phyloP scores from a whole-genome alignment of 441 rosid genomes.

The Bruguiera hainesii region DNA sequence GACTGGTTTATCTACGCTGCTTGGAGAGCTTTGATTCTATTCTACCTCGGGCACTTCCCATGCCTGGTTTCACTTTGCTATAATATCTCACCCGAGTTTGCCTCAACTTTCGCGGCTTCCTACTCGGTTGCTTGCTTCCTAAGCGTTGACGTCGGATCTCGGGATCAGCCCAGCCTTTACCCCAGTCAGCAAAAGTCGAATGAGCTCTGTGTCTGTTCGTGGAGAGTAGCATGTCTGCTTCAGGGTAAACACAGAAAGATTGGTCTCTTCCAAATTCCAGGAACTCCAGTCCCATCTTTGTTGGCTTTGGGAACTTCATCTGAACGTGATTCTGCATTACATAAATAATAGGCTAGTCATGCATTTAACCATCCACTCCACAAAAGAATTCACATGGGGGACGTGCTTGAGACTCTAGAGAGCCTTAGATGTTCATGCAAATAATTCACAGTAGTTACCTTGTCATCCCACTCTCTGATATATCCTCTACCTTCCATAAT shows the following conservation, averaged over 20 bases:
- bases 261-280: slow-evolving; percentile 35
- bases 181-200: slow-evolving; percentile 66
- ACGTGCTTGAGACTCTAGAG: background rate
- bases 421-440: background rate
- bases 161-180: slow-evolving; percentile 94
- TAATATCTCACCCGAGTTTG: slow-evolving; percentile 22
- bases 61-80: slow-evolving; percentile 27
- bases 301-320: slow-evolving; percentile 55
- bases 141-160: slow-evolving; percentile 67
- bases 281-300: slow-evolving; percentile 54
- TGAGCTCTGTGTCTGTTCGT: slow-evolving; percentile 29
- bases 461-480: slow-evolving; percentile 59
- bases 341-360: background rate
- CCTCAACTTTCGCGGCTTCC: slow-evolving; percentile 22
- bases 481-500: slow-evolving; percentile 70
- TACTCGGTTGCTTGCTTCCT: slow-evolving; percentile 25
- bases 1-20: slow-evolving; percentile 15
- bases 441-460: slow-evolving; percentile 34
- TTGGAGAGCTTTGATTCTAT: slow-evolving; percentile 40
- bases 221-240: slow-evolving; percentile 80
- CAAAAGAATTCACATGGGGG: no score
- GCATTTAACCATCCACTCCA: no score
- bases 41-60: slow-evolving; percentile 46
- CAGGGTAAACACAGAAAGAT: slow-evolving; percentile 54
- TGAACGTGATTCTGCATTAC: slow-evolving; percentile 65